Base-by-base conservation (phyloP, 2,329 filamentous ascomycete genomes). In the Beauveria scarabaeidicola region DNA sequence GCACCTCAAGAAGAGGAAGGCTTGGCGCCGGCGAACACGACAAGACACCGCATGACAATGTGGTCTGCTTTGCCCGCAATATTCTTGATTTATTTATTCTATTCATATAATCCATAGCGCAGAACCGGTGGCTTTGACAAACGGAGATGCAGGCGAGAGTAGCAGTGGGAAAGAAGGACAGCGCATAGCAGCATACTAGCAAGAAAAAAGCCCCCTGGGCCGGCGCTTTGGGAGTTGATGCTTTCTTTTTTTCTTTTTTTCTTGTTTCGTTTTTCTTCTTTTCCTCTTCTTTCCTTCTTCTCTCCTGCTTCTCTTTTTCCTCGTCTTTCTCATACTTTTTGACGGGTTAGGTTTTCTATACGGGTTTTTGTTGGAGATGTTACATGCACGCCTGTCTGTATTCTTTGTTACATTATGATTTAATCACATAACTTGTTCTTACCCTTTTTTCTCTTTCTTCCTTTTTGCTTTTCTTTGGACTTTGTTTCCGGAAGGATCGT, bases 141-240 rank as follows among this genome's bases (percentile, higher is more conserved):
- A 32, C 3, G 27, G 25, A 55, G 25, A 32, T n/a, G 11, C 32
- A 46, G 11, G 36, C 36, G 15, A 36, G 52, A 29, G 38, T 43
- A 5, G 23, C 5, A 21, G 19, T 25, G 13, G 13, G 21, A 6
- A 38, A 32, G 38, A 13, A 13, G 19, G 38, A 36, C 32, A 40
- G 32, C 29, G 53, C 53, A 47, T 21, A 56, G 11, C 27, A 51
- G 43, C 43, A 44, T 40, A 57, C 25, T 44, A 57, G 13, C 41
- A 41, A 40, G 15, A 55, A 44, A 55, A 40, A 29, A 23, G 41
- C 27, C 27, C 38, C 7, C 13, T 36, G n/a, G 27, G 44, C 44
- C 19, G 44, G 54, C 54, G 54, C 25, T 19, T 51, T 43, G 19
- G 55, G 55, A 58, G 55, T 58, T 46, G 32, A 32, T 23, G n/a